Conservation (phyloP, 2,329 filamentous ascomycete species). For the Onygenales sp. region DNA sequence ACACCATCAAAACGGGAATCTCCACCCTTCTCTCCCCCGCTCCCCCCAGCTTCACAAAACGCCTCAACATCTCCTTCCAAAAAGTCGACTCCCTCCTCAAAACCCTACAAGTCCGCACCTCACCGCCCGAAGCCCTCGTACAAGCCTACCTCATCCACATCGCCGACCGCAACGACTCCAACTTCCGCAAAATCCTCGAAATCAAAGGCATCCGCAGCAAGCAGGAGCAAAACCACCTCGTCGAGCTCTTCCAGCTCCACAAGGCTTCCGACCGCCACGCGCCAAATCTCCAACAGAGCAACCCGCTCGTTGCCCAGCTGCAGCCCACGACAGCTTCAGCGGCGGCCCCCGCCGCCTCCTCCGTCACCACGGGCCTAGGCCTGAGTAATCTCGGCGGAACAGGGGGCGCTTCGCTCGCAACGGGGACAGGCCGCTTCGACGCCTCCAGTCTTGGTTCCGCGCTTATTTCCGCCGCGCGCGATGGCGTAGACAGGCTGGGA, state of each 20-base stretch:
- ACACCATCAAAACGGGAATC: slow-evolving; percentile 48
- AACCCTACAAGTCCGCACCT: slow-evolving; percentile 86
- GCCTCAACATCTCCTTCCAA: slow-evolving; percentile 72
- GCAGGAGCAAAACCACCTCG: slow-evolving; percentile 67
- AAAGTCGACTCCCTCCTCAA: slow-evolving; percentile 90
- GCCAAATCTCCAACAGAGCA: slow-evolving; percentile 56
- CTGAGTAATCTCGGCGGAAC: slow-evolving; percentile 38
- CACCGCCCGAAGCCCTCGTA: slow-evolving; percentile 84
- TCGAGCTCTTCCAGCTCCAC: slow-evolving; percentile 88
- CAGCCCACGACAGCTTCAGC: slow-evolving; percentile 20
- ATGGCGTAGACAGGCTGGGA: slow-evolving; percentile 70
- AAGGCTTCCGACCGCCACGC: slow-evolving; percentile 57
- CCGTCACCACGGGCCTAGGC: slow-evolving; percentile 36
- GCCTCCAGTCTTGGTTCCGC: slow-evolving; percentile 75
- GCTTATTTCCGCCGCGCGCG: slow-evolving; percentile 75
- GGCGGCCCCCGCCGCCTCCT: slow-evolving; percentile 22
- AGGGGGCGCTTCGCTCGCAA: slow-evolving; percentile 31
- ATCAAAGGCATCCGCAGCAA: slow-evolving; percentile 81
- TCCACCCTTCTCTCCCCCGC: slow-evolving; percentile 48
- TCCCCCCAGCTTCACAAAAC: slow-evolving; percentile 64
- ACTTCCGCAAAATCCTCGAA: slow-evolving; percentile 94
- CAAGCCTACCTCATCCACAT: slow-evolving; percentile 98
- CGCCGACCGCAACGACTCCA: slow-evolving; percentile 81
- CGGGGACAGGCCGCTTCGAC: slow-evolving; percentile 58
- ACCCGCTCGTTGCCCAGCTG: slow-evolving; percentile 61